Conservation (phyloP, 805 yeast species). For the Starmerella etchellsii region DNA sequence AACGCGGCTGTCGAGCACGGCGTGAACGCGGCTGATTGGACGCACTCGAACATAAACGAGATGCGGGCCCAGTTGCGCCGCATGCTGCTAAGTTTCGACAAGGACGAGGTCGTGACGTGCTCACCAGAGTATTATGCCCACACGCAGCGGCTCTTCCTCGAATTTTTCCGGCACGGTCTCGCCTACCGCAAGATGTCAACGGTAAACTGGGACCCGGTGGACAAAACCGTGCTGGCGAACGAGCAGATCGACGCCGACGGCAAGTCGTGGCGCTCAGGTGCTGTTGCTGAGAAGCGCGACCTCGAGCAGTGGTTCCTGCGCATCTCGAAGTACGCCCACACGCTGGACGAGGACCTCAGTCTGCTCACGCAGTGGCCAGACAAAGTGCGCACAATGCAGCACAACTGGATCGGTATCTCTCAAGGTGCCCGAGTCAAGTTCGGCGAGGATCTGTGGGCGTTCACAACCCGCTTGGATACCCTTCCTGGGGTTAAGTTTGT, state of each 20-base stretch:
- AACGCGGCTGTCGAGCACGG: slow-evolving; percentile 89
- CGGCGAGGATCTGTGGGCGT: slow-evolving; percentile 36
- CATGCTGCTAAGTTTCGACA: slow-evolving; percentile 81
- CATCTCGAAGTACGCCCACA: slow-evolving; percentile 69
- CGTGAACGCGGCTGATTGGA: slow-evolving; percentile 74
- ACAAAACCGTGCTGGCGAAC: slow-evolving; percentile 85
- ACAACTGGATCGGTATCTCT: slow-evolving; percentile 86
- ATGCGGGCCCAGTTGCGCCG: slow-evolving; percentile 73
- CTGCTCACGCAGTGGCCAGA: slow-evolving; percentile 68
- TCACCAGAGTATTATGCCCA: slow-evolving; percentile 78
- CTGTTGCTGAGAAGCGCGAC: slow-evolving; percentile 68
- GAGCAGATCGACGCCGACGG: slow-evolving; percentile 93
- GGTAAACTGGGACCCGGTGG: slow-evolving; percentile 97
- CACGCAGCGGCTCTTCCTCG: slow-evolving; percentile 76
- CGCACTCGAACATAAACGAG: slow-evolving; percentile 58
- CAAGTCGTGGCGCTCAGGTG: slow-evolving; percentile 94
- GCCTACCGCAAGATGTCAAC: slow-evolving; percentile 81
- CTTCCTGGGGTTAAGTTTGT: slow-evolving; percentile 68
- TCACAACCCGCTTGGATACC: slow-evolving; percentile 88
- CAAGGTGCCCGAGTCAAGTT: slow-evolving; percentile 63
- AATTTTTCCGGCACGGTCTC: slow-evolving; percentile 58
- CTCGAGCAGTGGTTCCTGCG: slow-evolving; percentile 90
- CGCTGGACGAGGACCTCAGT: slow-evolving; percentile 50
- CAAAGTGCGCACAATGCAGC: slow-evolving; percentile 81
- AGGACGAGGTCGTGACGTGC: slow-evolving; percentile 89